Percentiles rank a stretch among this genome's conserved stretches.
Conservation (phyloP, 192 early-diverging fungal species). For the Backusella parvicylindrica region DNA sequence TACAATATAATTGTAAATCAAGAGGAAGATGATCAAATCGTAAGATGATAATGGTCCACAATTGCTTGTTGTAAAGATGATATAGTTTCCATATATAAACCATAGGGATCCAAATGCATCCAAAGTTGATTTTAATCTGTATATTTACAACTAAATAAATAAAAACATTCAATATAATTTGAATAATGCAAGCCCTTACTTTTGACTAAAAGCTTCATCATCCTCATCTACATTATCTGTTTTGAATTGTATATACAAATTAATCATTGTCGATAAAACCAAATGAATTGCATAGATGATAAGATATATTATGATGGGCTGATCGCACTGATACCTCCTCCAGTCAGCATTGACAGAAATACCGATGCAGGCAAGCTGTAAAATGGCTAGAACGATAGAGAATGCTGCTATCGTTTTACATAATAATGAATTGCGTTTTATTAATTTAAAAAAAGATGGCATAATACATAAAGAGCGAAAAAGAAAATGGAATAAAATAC, state of each 20-base stretch:
- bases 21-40: conserved; percentile 60
- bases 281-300: background rate
- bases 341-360: background rate
- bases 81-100: conserved; percentile 71
- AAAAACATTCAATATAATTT: background rate
- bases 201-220: background rate
- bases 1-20: conserved; percentile 64
- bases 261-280: background rate
- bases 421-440: background rate
- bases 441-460: background rate
- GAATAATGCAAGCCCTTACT: background rate
- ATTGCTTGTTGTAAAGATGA: conserved; percentile 50
- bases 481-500: background rate
- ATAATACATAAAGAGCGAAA: background rate
- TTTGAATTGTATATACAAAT: background rate
- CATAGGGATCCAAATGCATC: conserved; percentile 55
- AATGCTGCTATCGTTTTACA: background rate
- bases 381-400: background rate
- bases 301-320: background rate
- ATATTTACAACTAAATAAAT: background rate
- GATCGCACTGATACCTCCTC: background rate
- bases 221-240: background rate
- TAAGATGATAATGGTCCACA: conserved; percentile 44
- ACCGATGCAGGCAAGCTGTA: background rate
- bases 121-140: conserved; percentile 47